phyloP scores from a whole-genome alignment of 2,329 filamentous ascomycete genomes.

The Remersonia thermophila region DNA sequence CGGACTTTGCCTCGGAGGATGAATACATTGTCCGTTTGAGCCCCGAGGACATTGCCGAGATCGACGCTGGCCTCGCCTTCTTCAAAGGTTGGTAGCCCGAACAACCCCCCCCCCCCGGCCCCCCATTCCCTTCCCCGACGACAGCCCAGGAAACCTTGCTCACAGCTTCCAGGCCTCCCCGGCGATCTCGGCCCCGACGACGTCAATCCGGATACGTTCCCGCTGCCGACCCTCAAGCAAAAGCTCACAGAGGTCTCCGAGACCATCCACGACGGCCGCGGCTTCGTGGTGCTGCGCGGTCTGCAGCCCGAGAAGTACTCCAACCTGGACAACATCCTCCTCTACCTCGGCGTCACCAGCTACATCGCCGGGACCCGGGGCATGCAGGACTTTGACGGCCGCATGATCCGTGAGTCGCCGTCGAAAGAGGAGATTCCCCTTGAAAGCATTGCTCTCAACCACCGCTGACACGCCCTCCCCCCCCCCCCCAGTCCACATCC shows the following conservation, averaged over 20 bases:
- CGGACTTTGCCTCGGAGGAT: conserved; percentile 14
- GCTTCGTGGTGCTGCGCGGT: conserved; percentile 33
- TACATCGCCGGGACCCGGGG: conserved; percentile 31
- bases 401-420: conserved; percentile 17
- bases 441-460: no score
- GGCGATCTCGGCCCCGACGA: conserved; percentile 12
- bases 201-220: conserved; percentile 13
- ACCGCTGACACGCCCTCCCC: no score
- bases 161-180: not conserved
- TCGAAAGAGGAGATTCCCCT: no score
- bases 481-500: conserved; percentile 13
- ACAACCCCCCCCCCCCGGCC: no score
- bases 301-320: conserved; percentile 29
- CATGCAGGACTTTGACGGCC: conserved; percentile 20
- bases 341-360: conserved; percentile 34
- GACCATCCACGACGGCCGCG: conserved; percentile 18
- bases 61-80: conserved; percentile 12
- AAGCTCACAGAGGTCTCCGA: conserved; percentile 10
- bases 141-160: no score
- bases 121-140: no score
- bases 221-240: conserved; percentile 13
- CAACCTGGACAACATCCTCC: conserved; percentile 30
- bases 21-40: conserved; percentile 12
- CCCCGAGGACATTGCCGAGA: conserved; percentile 14
- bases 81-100: conserved; percentile 13